Conservation (phyloP, 2,329 filamentous ascomycete species). For the Sporothrix protearum region DNA sequence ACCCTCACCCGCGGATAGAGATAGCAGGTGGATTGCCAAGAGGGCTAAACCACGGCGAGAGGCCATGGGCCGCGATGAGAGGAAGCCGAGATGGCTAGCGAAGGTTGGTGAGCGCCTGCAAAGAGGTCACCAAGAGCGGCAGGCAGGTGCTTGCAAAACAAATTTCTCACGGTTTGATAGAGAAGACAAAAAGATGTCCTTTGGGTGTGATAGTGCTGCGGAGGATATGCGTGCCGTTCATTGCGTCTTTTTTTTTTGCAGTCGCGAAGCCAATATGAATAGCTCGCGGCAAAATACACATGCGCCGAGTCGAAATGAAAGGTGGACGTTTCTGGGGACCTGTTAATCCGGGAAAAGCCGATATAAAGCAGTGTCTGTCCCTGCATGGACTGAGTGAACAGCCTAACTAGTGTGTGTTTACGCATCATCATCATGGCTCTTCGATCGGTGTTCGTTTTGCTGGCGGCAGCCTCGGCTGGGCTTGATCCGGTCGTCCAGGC, state of each 20-base stretch:
- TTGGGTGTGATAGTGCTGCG: not conserved
- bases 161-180: not conserved
- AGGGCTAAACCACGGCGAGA: not conserved
- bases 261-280: slow-evolving; percentile 7
- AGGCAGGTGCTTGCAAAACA: not conserved
- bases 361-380: not conserved
- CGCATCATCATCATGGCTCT: slow-evolving; percentile 1
- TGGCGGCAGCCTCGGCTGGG: not conserved
- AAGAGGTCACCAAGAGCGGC: not conserved
- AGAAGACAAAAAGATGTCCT: not conserved
- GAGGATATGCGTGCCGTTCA: not conserved
- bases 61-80: not conserved
- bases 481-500: slow-evolving; percentile 17
- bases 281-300: slow-evolving; percentile 12
- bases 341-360: not conserved
- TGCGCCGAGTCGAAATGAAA: not conserved
- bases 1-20: slow-evolving; percentile 1
- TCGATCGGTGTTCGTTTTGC: not conserved
- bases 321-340: not conserved
- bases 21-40: not conserved
- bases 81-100: not conserved
- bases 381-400: not conserved
- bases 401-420: too few relatives aligned
- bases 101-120: not conserved
- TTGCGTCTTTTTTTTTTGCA: not conserved